Conservation (phyloP, 495 filamentous ascomycete genomes). For the Xylaria intraflava region DNA sequence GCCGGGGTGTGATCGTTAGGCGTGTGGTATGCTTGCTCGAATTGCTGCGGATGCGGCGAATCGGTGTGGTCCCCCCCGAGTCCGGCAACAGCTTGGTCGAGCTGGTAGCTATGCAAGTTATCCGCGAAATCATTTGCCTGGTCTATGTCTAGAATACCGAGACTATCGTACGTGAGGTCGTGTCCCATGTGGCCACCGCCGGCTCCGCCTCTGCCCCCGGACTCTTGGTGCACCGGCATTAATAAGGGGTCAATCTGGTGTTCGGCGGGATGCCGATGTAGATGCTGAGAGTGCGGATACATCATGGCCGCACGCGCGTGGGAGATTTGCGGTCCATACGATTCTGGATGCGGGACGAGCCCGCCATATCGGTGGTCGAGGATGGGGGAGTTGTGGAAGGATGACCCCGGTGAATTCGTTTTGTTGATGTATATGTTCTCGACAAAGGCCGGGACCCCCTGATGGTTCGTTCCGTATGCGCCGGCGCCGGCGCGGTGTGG, state of each 20-base stretch:
- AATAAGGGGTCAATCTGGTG: slow-evolving; percentile 21
- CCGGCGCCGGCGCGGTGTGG: slow-evolving; percentile 13
- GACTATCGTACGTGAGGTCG: background rate
- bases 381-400: slow-evolving; percentile 28
- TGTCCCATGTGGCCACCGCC: background rate
- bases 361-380: slow-evolving; percentile 19
- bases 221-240: slow-evolving; percentile 8
- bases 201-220: slow-evolving; percentile 4
- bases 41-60: slow-evolving; percentile 19
- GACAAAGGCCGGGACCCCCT: slow-evolving; percentile 12
- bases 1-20: slow-evolving; percentile 3
- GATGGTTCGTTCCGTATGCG: slow-evolving; percentile 2
- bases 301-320: slow-evolving; percentile 17
- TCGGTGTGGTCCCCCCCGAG: slow-evolving; percentile 1
- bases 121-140: background rate
- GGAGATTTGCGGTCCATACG: slow-evolving; percentile 13
- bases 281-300: slow-evolving; percentile 3
- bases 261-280: slow-evolving; percentile 7
- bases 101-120: background rate
- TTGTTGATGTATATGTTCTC: slow-evolving; percentile 39
- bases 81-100: background rate
- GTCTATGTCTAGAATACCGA: slow-evolving; percentile 3
- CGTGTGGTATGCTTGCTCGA: slow-evolving; percentile 17
- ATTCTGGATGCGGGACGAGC: background rate
- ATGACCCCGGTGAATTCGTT: slow-evolving; percentile 32